Evolutionary conservation across 768 basidiomycete species (phyloP).

Genomic region (Hysterangium stoloniferum): DNA sequence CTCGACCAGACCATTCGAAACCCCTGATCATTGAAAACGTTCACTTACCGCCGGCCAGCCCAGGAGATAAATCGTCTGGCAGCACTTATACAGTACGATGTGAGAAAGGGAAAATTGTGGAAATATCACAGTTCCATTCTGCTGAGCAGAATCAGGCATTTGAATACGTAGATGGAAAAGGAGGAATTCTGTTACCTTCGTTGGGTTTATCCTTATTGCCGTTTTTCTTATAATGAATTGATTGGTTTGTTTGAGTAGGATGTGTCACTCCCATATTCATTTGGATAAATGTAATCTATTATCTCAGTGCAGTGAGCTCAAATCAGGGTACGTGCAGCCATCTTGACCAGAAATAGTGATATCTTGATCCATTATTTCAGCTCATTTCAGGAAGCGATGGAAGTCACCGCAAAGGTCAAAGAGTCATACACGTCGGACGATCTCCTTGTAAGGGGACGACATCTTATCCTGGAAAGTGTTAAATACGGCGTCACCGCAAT

Average conservation of each 20-base stretch:
- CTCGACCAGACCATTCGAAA: no score
- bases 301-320: conserved; percentile 42
- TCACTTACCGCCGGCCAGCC: conserved; percentile 15
- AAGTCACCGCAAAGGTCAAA: conserved; percentile 45
- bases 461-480: conserved; percentile 49
- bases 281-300: conserved; percentile 65
- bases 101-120: conserved; percentile 13
- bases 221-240: neutral
- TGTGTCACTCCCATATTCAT: conserved; percentile 61
- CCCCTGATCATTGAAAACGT: conserved; percentile 17
- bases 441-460: conserved; percentile 43
- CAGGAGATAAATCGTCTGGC: conserved; percentile 10
- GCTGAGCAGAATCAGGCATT: conserved; percentile 9
- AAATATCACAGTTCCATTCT: neutral
- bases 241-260: conserved; percentile 16
- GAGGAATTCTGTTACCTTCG: conserved; percentile 21
- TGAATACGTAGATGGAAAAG: conserved; percentile 16
- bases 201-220: conserved; percentile 7
- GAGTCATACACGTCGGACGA: conserved; percentile 40
- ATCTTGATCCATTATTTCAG: conserved; percentile 25
- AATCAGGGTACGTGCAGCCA: conserved; percentile 41
- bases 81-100: conserved; percentile 18
- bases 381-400: conserved; percentile 48
- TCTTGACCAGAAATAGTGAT: neutral
- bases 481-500: conserved; percentile 56